Evolutionary conservation across 1,284 basidiomycete genomes (phyloP).

Genomic region (Boletus smithii): DNA sequence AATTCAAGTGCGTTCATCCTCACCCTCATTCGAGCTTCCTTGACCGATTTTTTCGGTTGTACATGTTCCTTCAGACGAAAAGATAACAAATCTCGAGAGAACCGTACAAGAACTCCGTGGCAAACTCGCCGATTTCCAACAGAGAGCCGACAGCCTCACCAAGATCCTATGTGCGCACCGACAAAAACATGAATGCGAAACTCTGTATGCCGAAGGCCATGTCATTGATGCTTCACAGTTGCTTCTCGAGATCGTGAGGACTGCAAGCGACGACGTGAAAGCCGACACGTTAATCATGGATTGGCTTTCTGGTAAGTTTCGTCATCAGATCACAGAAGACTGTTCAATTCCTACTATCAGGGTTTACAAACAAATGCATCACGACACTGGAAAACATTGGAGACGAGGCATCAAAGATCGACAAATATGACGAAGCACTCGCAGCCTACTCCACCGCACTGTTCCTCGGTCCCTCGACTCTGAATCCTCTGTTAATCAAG

Average conservation of each 20-base stretch:
- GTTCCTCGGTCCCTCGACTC: not conserved
- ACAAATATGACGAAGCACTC: not conserved
- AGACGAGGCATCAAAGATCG: not conserved
- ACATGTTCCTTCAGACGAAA: too few relatives aligned
- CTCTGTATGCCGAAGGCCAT: not conserved
- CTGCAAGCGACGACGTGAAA: not conserved
- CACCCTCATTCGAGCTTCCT: too few relatives aligned
- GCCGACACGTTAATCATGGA: not conserved
- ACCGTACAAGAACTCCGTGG: not conserved
- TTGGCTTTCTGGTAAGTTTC: not conserved
- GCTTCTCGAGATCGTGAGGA: not conserved
- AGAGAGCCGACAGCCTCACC: not conserved
- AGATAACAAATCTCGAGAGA: too few relatives aligned
- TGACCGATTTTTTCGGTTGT: too few relatives aligned
- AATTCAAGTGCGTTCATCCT: too few relatives aligned
- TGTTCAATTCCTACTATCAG: not conserved
- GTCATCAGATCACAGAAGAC: not conserved
- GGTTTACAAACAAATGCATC: not conserved
- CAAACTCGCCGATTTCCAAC: not conserved
- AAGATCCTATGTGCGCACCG: constrained; percentile 4
- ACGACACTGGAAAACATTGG: not conserved
- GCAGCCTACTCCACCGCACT: not conserved
- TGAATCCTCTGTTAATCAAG: not conserved
- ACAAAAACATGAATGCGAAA: constrained; percentile 8
- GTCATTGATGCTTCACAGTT: not conserved